Evolutionary conservation across 2,329 filamentous ascomycete genomes (phyloP).

Genomic region (Pseudogymnoascus sp.): DNA sequence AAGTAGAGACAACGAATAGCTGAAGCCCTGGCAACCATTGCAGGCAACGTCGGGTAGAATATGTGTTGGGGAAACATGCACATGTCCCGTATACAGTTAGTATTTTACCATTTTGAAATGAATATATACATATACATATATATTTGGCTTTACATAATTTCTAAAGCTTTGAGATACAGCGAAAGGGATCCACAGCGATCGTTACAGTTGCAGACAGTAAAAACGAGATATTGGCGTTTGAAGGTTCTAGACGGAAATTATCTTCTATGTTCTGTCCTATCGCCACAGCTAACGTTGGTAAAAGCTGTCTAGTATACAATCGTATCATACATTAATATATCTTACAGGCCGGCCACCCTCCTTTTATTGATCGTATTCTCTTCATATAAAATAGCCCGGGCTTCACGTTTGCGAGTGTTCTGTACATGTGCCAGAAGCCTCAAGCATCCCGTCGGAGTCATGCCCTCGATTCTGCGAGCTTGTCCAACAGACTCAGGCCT

Average conservation of each 20-base stretch:
- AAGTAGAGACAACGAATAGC: not conserved
- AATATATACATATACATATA: no score
- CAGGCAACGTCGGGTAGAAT: not conserved
- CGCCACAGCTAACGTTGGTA: not conserved
- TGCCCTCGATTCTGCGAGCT: constrained; percentile 77
- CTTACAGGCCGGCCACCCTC: not conserved
- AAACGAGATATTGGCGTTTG: no score
- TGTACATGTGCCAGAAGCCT: constrained; percentile 53
- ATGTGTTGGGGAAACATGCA: not conserved
- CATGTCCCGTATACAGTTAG: not conserved
- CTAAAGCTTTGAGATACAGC: no score
- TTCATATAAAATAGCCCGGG: not conserved
- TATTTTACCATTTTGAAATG: not conserved
- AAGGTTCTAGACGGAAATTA: no score
- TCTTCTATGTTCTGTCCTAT: no score
- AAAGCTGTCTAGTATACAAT: not conserved
- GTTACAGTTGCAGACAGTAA: no score
- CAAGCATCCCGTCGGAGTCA: constrained; percentile 53
- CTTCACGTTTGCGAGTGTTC: constrained; percentile 1
- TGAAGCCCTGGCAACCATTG: not conserved
- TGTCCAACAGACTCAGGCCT: constrained; percentile 81
- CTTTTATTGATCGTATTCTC: not conserved
- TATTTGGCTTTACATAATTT: no score
- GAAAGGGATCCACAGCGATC: no score
- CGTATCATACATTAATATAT: not conserved